Evolutionary conservation across 164 flowering plant species (phyloP), one percentile per base, ranked within the genome.

Genomic region (Nelumbo lutea): DNA sequence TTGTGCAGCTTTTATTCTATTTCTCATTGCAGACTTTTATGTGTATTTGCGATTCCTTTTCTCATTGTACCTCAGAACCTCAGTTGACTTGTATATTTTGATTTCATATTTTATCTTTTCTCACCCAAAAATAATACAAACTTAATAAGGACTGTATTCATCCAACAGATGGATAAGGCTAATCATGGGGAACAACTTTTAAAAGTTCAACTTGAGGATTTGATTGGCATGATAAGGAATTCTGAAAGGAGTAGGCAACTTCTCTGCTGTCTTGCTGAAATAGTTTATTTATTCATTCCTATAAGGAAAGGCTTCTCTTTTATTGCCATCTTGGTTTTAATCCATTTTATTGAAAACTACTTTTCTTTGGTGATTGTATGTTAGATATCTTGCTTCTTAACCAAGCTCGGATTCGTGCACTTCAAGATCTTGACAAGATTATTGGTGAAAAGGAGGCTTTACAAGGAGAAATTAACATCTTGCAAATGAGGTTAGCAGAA

Each of bases 381-480:
- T 58, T 76, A 95, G 98, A 95, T 83, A 77, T 95, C 67, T 82
- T 87, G 72, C 94, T 91, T 73, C 92, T 95, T 72, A 90, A 95
- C 70, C 79, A 86, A 86, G 97, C 97, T 60, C 88, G 98, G 44
- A 68, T 90, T 65, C 83, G 78, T 74, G 97, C 94, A 57, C 84
- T 92, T 64, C 79, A 89, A 76, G 94, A 90, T 78, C 88, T 90
- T 78, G 91, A 83, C 42, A 90, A 80, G 68, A 82, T 85, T 79
- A 80, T 90, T 61, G 42, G 62, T 67, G 97, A 95, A 76, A 95
- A 95, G 74, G 87, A 86, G 71, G 78, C 81, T 56, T 81, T 95
- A 80, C 96, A 88, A 77, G 84, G 91, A 73, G 90, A 92, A 80
- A 89, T 95, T 56, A 89, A 86, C 62, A n/a, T 42, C 47, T 77